Conservation (phyloP, 805 yeast genomes). For the Yamadazyma insecticola region DNA sequence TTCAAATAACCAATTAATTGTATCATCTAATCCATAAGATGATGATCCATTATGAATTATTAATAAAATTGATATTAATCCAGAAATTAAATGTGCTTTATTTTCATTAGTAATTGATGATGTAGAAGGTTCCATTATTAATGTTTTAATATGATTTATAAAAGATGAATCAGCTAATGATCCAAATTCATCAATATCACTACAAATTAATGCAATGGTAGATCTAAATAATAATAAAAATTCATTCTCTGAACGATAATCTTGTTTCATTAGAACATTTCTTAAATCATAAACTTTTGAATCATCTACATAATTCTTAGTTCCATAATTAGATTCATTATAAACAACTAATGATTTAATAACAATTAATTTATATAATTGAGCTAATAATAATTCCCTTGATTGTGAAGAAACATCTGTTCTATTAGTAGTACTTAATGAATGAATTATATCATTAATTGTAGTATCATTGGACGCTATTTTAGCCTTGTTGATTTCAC, state of each 20-base stretch:
- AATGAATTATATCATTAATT: slow-evolving; percentile 41
- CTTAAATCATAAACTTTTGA: slow-evolving; percentile 30
- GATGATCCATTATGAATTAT: slow-evolving; percentile 46
- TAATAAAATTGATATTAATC: slow-evolving; percentile 35
- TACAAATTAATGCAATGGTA: slow-evolving; percentile 37
- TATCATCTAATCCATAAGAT: slow-evolving; percentile 46
- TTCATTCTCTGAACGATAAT: slow-evolving; percentile 37
- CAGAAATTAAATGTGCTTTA: slow-evolving; percentile 34
- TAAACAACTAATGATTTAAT: slow-evolving; percentile 33
- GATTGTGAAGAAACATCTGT: slow-evolving; percentile 43
- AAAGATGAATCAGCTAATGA: slow-evolving; percentile 29
- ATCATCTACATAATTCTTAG: slow-evolving; percentile 34
- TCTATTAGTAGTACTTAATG: slow-evolving; percentile 34
- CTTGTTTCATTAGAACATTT: slow-evolving; percentile 25
- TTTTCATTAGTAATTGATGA: slow-evolving; percentile 31
- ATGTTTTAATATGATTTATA: slow-evolving; percentile 17
- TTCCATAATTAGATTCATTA: slow-evolving; percentile 34
- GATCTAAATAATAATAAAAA: slow-evolving; percentile 38
- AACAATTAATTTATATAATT: slow-evolving; percentile 44
- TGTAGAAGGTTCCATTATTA: slow-evolving; percentile 32
- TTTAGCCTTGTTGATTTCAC: slow-evolving; percentile 27
- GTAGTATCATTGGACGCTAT: slow-evolving; percentile 34
- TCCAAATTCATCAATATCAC: slow-evolving; percentile 50
- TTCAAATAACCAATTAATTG: slow-evolving; percentile 39
- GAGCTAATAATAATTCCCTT: slow-evolving; percentile 47